phyloP scores from a whole-genome alignment of 345 rosid genomes.

The Zanthoxylum bungeanum region DNA sequence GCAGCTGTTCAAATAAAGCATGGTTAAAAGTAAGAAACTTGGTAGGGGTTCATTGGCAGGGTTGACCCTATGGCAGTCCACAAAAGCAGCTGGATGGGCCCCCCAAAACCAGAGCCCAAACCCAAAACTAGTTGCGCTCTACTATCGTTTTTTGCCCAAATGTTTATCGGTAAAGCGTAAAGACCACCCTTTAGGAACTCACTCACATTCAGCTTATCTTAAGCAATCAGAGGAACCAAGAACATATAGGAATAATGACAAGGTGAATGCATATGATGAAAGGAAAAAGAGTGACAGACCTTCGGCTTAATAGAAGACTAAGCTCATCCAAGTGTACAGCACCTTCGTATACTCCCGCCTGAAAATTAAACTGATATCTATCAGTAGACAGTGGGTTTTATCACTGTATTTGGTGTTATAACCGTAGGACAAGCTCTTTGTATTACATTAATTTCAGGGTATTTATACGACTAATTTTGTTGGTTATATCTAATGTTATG shows the following conservation, averaged over 20 bases:
- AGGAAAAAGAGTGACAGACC: conserved; percentile 33
- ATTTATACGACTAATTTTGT: no score
- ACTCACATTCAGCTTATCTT: not conserved
- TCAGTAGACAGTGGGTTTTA: not conserved
- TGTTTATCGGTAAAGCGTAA: no score
- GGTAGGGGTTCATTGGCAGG: not conserved
- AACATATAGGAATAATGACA: not conserved
- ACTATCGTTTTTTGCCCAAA: no score
- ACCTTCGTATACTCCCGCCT: conserved; percentile 67
- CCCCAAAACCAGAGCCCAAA: no score
- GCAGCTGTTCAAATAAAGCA: conserved; percentile 45
- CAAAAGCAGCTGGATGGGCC: no score
- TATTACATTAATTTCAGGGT: no score
- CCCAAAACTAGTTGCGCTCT: no score
- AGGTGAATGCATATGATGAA: not conserved
- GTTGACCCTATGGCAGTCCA: no score
- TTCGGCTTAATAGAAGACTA: conserved; percentile 53
- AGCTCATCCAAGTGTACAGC: conserved; percentile 86
- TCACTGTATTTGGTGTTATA: not conserved
- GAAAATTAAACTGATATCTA: not conserved
- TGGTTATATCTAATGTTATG: not conserved
- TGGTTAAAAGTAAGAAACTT: not conserved
- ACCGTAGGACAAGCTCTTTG: no score
- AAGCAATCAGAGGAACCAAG: not conserved
- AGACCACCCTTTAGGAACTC: no score